phyloP scores from a whole-genome alignment of 768 basidiomycete genomes.

The Erythrobasidium yunnanense region DNA sequence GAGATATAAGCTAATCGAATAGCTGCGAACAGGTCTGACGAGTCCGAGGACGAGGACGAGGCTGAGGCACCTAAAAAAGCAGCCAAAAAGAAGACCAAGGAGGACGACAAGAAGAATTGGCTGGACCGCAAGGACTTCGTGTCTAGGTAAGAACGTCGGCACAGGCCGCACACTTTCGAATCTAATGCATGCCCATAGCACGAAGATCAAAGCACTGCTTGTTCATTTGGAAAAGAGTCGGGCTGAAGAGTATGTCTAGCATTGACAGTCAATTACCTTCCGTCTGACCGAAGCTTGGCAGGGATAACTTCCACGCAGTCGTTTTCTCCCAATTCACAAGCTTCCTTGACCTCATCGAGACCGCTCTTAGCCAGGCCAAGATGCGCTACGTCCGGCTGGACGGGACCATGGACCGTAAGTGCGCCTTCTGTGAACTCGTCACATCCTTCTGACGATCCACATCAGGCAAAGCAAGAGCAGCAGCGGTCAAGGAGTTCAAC shows the following conservation, averaged over 20 bases:
- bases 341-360: slow-evolving; percentile 71
- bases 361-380: slow-evolving; percentile 56
- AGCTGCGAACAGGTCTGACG: too few relatives aligned
- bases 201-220: slow-evolving; percentile 76
- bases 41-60: too few relatives aligned
- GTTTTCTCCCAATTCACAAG: slow-evolving; percentile 88
- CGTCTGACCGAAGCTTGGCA: slow-evolving; percentile 43
- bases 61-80: too few relatives aligned
- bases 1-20: too few relatives aligned
- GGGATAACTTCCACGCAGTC: slow-evolving; percentile 63
- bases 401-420: slow-evolving; percentile 82
- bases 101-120: too few relatives aligned
- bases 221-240: slow-evolving; percentile 54
- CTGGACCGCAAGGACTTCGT: slow-evolving; percentile 72
- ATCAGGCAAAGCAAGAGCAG: slow-evolving; percentile 61
- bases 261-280: neutral
- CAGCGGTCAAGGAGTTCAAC: slow-evolving; percentile 62
- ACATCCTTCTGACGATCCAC: too few relatives aligned
- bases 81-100: too few relatives aligned
- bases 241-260: slow-evolving; percentile 54
- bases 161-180: too few relatives aligned
- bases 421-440: too few relatives aligned
- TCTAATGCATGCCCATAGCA: too few relatives aligned
- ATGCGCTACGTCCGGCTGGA: slow-evolving; percentile 59
- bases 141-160: too few relatives aligned